Conservation (phyloP, 2,329 filamentous ascomycete genomes). For the Helicocarpus griseus region DNA sequence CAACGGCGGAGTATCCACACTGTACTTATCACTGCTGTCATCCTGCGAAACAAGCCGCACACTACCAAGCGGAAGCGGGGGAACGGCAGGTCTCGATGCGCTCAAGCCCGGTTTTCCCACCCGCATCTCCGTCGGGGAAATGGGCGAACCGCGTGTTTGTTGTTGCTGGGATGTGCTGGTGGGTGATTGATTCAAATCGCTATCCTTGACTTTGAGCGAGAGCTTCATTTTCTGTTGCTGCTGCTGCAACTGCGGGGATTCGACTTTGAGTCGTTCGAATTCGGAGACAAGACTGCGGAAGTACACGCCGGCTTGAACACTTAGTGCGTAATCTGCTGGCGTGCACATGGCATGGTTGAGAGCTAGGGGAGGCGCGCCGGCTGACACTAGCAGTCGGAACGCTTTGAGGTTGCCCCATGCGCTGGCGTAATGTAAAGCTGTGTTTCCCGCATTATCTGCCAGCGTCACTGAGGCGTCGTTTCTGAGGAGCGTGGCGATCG, state of each 20-base stretch:
- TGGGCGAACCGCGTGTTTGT: neutral
- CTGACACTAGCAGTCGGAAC: conserved; percentile 64
- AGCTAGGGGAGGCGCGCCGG: conserved; percentile 64
- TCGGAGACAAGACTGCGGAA: conserved; percentile 68
- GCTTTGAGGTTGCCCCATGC: conserved; percentile 72
- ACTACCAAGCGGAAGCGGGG: neutral
- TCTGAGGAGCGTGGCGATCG: conserved; percentile 20
- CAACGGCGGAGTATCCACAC: neutral
- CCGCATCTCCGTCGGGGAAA: conserved; percentile 2
- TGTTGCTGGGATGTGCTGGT: too few species aligned
- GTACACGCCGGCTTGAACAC: conserved; percentile 75
- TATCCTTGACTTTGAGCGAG: conserved; percentile 2
- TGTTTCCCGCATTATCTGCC: conserved; percentile 67
- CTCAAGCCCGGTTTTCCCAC: neutral
- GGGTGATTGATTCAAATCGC: neutral
- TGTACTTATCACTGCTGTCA: neutral
- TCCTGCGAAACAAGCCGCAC: neutral
- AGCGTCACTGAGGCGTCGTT: conserved; percentile 41
- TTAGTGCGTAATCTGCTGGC: conserved; percentile 71
- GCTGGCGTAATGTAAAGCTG: conserved; percentile 75
- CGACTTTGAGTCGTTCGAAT: conserved; percentile 10
- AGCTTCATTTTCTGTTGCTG: conserved; percentile 2
- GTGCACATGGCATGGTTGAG: conserved; percentile 73
- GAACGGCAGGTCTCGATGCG: neutral
- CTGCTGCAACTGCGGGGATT: conserved; percentile 2